Evolutionary conservation across 164 flowering plant genomes (phyloP), one percentile per base, ranked within the genome.

Genomic region (Liriodendron chinense): DNA sequence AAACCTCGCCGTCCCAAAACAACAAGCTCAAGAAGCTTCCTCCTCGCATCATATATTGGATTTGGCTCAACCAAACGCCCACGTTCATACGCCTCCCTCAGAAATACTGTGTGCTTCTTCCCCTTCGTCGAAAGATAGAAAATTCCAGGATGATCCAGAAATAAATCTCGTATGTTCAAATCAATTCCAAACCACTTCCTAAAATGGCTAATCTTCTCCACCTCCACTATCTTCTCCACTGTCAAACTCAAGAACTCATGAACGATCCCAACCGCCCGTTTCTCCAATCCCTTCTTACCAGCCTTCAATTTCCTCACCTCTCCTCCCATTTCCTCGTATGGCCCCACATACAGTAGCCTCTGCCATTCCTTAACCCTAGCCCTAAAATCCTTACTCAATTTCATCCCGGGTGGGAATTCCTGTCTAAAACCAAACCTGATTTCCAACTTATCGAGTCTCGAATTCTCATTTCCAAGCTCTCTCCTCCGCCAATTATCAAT

Each of bases 121-220:
- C 96, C 94, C 77, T 91, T 92, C 26, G 96, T 89, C 1, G 94
- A 91, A 70, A 92, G 26, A 83, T 94, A 94, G 81, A 92, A 94
- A 1, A 94, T 90, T 47, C 95, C 98, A 5, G 95, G 97, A 62
- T 94, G 97, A 78, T 92, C 97, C 84, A 94, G 81, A 74, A 94
- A 92, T 83, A 91, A 78, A 78, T 96, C 99, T 80, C 98, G 84
- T 28, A 94, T 82, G 74, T 94, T 94, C 78, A 91, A 83, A 65
- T 92, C 96, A 71, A 94, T 91, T 74, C 88, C 92, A 82, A 91
- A 92, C 83, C 91, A 91, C 70, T 90, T 89, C 80, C 94, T 89
- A 71, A 96, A 94, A 77, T 92, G 99, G 62, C 97, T 96, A 16
- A 94, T 91, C 89, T 92, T 94, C 89, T 94, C 98, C 74, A 96